phyloP scores from a whole-genome alignment of 1,284 basidiomycete genomes.

The Pulveroboletus sp. region DNA sequence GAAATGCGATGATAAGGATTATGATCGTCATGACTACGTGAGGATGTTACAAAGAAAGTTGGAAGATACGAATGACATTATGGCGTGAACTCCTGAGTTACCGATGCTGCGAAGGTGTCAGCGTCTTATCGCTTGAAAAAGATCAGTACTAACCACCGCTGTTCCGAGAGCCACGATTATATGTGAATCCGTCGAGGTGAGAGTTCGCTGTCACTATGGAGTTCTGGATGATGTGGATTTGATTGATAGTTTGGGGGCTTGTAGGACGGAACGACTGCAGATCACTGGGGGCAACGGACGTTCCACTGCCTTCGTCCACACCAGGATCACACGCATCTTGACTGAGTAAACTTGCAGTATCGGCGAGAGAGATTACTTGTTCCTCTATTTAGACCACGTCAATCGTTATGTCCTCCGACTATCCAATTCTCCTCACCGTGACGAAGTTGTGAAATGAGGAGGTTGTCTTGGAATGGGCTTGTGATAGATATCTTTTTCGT shows the following conservation, averaged over 20 bases:
- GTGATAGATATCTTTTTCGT: constrained; percentile 1
- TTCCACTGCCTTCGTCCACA: neutral
- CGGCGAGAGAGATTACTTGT: constrained; percentile 2
- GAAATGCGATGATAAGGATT: too few species aligned
- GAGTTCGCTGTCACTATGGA: constrained; percentile 13
- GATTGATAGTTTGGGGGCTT: neutral
- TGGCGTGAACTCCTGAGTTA: neutral
- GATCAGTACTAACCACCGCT: constrained; percentile 9
- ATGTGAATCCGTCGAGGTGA: neutral
- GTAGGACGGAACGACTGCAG: neutral
- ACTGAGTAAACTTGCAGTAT: constrained; percentile 5
- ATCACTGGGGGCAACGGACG: neutral
- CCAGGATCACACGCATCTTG: neutral
- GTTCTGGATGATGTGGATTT: constrained; percentile 1
- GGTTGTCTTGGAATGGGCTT: constrained; percentile 8
- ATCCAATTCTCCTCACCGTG: constrained; percentile 11
- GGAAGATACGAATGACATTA: neutral
- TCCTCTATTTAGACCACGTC: constrained; percentile 11
- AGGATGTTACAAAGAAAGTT: neutral
- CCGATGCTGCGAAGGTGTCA: constrained; percentile 10
- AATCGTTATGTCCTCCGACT: neutral
- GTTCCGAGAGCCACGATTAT: neutral
- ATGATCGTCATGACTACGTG: neutral
- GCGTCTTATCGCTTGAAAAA: neutral
- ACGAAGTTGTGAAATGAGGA: constrained; percentile 1